Conservation (phyloP, 495 filamentous ascomycete species). For the Thozetella sp. region DNA sequence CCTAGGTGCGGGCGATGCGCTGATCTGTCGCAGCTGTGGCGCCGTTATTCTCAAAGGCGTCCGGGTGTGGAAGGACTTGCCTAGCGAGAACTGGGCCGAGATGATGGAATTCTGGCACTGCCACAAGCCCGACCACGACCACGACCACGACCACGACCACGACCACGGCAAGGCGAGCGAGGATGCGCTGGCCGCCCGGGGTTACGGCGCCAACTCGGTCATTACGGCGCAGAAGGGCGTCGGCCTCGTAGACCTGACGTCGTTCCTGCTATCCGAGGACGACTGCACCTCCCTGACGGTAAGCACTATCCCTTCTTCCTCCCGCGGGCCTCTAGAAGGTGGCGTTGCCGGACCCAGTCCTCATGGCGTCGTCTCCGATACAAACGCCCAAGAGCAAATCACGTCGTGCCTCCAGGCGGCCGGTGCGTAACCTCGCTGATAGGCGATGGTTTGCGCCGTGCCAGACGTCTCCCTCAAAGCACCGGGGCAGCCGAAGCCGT, state of each 20-base stretch:
- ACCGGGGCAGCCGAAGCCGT: conserved; percentile 44
- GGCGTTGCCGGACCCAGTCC: conserved; percentile 57
- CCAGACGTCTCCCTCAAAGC: conserved; percentile 40
- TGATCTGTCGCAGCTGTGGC: conserved; percentile 68
- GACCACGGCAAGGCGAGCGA: conserved; percentile 30
- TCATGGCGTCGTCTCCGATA: conserved; percentile 82
- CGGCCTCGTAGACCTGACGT: conserved; percentile 80
- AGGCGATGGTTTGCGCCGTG: neutral
- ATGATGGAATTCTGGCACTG: conserved; percentile 99
- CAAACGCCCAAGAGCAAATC: conserved; percentile 79
- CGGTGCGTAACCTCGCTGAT: neutral
- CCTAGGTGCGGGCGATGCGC: conserved; percentile 50
- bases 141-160: conserved; percentile 22
- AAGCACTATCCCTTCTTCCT: conserved; percentile 33
- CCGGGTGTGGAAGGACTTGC: conserved; percentile 87
- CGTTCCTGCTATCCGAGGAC: conserved; percentile 64
- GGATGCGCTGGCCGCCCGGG: conserved; percentile 57
- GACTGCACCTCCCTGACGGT: conserved; percentile 71
- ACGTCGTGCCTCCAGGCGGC: conserved; percentile 28
- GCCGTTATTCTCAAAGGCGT: conserved; percentile 43
- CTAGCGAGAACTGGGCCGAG: conserved; percentile 96
- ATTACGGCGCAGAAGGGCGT: conserved; percentile 63
- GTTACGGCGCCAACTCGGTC: conserved; percentile 73
- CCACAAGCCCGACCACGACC: conserved; percentile 73
- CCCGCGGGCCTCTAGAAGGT: conserved; percentile 85